These are phyloP conservation scores for Anisodus tanguticus DNA, from an alignment of 257 asterid genomes.

Conservation along the genomic window DNA sequence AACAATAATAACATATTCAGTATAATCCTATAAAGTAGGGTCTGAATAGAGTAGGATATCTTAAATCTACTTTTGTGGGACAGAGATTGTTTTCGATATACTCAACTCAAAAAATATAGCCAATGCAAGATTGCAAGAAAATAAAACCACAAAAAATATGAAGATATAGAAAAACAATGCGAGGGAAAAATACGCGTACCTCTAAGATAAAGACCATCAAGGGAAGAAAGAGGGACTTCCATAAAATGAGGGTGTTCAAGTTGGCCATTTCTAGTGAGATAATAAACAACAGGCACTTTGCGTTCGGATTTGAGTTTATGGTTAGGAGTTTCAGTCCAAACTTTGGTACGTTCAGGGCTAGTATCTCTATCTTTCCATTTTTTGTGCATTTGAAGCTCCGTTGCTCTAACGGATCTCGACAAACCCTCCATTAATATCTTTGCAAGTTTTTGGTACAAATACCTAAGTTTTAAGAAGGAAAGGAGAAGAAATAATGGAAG, in stretches of 20 bases:
- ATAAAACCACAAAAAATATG: too few species aligned
- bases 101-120: too few species aligned
- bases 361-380: slow-evolving; percentile 36
- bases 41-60: too few species aligned
- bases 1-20: too few species aligned
- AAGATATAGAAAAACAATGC: too few species aligned
- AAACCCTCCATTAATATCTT: slow-evolving; percentile 10
- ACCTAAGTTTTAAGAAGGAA: neutral
- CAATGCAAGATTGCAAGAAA: too few species aligned
- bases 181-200: slow-evolving; percentile 42
- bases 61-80: too few species aligned
- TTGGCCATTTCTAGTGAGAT: slow-evolving; percentile 73
- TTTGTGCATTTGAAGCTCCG: slow-evolving; percentile 20
- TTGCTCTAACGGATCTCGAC: slow-evolving; percentile 2
- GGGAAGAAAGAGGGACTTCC: slow-evolving; percentile 80
- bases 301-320: slow-evolving; percentile 37
- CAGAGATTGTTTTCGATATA: too few species aligned
- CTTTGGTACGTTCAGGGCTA: slow-evolving; percentile 63
- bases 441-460: neutral
- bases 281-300: slow-evolving; percentile 72
- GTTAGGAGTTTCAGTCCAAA: slow-evolving; percentile 60
- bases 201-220: slow-evolving; percentile 64
- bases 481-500: neutral
- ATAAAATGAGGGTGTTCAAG: slow-evolving; percentile 96
- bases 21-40: too few species aligned